Conservation (phyloP, 805 yeast genomes). For the Lachancea sp. region DNA sequence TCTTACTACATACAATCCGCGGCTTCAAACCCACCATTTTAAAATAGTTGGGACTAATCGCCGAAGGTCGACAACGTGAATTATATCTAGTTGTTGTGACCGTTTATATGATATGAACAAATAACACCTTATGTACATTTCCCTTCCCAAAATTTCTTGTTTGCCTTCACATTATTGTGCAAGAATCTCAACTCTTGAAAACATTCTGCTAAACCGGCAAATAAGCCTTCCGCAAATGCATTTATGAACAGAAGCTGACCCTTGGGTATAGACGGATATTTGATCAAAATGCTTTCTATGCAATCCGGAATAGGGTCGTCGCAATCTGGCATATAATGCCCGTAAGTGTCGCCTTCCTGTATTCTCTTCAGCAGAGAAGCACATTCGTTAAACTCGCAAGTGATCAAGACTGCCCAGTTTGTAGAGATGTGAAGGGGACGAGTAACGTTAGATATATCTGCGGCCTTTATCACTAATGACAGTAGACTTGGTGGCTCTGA, state of each 20-base stretch:
- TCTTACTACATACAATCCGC: too few relatives aligned
- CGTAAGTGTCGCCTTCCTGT: conserved; percentile 12
- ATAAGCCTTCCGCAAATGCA: conserved; percentile 74
- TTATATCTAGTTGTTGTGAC: neutral
- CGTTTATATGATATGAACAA: neutral
- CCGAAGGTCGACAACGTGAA: too few relatives aligned
- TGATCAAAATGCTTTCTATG: conserved; percentile 39
- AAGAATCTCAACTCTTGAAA: conserved; percentile 59
- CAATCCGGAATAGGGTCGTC: conserved; percentile 31
- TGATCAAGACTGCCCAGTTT: conserved; percentile 80
- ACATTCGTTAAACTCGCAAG: conserved; percentile 71
- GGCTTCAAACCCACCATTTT: too few relatives aligned
- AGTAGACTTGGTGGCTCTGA: conserved; percentile 41
- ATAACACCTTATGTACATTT: conserved; percentile 2
- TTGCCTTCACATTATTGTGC: conserved; percentile 44
- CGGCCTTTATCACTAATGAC: conserved; percentile 78
- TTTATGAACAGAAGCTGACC: conserved; percentile 81
- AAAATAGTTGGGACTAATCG: too few relatives aligned
- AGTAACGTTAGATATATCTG: conserved; percentile 91
- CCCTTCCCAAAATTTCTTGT: conserved; percentile 51
- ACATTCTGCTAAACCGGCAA: conserved; percentile 52
- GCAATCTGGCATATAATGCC: conserved; percentile 2
- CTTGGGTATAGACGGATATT: conserved; percentile 47
- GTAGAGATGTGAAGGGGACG: conserved; percentile 69
- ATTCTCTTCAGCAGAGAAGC: conserved; percentile 36